These are phyloP conservation scores for Luffa acutangula DNA, from an alignment of 306 rosid genomes.

Conservation along the genomic window DNA sequence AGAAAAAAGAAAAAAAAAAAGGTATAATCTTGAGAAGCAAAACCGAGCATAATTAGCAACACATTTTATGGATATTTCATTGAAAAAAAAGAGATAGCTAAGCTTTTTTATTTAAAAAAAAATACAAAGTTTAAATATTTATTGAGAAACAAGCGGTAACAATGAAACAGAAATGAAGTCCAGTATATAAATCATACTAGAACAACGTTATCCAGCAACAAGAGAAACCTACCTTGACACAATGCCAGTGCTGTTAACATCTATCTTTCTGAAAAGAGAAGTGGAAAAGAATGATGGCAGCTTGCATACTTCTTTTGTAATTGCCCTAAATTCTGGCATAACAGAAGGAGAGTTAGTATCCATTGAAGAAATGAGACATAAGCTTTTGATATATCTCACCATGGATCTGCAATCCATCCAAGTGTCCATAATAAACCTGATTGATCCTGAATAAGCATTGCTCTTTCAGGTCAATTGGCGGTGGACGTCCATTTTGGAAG, in stretches of 20 bases:
- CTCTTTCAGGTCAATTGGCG: slow-evolving; percentile 70
- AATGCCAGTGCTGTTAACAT: slow-evolving; percentile 51
- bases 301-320: slow-evolving; percentile 93
- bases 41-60: not conserved
- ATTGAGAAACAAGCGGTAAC: not conserved
- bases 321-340: slow-evolving; percentile 64
- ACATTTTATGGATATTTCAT: not conserved
- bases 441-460: slow-evolving; percentile 56
- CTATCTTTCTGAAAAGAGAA: slow-evolving; percentile 75
- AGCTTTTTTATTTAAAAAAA: not conserved
- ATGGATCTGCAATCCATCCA: slow-evolving; percentile 66
- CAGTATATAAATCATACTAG: not conserved
- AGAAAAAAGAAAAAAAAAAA: not conserved
- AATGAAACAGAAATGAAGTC: not conserved
- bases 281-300: slow-evolving; percentile 87
- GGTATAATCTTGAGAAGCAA: not conserved
- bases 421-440: slow-evolving; percentile 61
- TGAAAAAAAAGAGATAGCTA: not conserved
- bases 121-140: not conserved
- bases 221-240: slow-evolving; percentile 62
- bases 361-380: slow-evolving; percentile 20
- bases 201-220: slow-evolving; percentile 4
- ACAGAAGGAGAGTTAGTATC: slow-evolving; percentile 25
- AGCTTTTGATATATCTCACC: slow-evolving; percentile 51
- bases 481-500: slow-evolving; percentile 81